Conservation (phyloP, 441 rosid genomes). For the California macrophylla region DNA sequence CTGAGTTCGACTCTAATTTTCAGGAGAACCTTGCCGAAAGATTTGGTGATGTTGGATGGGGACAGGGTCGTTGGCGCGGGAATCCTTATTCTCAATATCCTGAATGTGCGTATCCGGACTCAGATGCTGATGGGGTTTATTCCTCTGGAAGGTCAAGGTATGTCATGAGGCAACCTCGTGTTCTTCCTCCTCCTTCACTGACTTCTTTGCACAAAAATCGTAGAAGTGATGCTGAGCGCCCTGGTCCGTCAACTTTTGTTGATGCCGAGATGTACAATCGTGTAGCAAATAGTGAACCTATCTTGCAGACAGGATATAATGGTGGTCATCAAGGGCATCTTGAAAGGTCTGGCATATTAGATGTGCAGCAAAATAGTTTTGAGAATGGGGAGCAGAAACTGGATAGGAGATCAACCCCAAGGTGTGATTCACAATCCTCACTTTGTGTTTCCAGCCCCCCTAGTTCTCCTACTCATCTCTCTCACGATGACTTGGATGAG, state of each 20-base stretch:
- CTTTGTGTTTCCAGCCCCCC: constrained; percentile 90
- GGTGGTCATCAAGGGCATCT: constrained; percentile 37
- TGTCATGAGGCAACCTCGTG: constrained; percentile 86
- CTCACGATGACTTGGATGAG: constrained; percentile 94
- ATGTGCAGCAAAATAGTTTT: constrained; percentile 24
- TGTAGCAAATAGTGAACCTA: constrained; percentile 36
- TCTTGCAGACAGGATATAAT: constrained; percentile 38
- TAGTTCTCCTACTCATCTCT: constrained; percentile 76
- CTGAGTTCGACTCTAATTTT: constrained; percentile 57
- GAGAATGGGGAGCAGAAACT: constrained; percentile 34
- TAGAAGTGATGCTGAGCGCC: constrained; percentile 42
- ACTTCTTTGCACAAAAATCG: constrained; percentile 47
- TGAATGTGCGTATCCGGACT: constrained; percentile 48
- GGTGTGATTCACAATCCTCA: constrained; percentile 90
- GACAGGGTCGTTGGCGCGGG: constrained; percentile 38
- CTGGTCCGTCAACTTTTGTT: constrained; percentile 47
- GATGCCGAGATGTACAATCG: constrained; percentile 36
- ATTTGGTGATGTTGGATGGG: constrained; percentile 68
- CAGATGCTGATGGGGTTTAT: constrained; percentile 57
- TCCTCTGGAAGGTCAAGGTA: constrained; percentile 70
- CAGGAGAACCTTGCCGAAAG: constrained; percentile 55
- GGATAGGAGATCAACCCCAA: constrained; percentile 36
- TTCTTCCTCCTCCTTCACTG: constrained; percentile 73
- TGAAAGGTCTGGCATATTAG: constrained; percentile 29
- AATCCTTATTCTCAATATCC: constrained; percentile 46